phyloP scores from a whole-genome alignment of 331 rosid species.

The Phaseolus coccineus region DNA sequence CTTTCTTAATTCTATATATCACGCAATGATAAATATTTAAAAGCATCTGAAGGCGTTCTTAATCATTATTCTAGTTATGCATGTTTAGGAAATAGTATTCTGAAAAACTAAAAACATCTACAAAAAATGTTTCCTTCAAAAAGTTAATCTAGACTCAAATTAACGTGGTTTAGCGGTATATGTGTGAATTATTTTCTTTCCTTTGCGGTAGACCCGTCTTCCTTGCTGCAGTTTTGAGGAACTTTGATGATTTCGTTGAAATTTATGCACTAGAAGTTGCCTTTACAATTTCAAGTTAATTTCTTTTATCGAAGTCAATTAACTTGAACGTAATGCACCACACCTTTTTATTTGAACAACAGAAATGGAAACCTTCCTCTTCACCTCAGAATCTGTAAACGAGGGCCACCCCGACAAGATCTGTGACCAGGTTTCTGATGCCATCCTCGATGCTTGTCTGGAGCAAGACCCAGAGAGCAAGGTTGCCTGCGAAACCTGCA shows the following conservation, averaged over 20 bases:
- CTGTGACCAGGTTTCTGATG: slow-evolving; percentile 92
- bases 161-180: neutral
- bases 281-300: neutral
- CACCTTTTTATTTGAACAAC: slow-evolving; percentile 5
- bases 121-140: neutral
- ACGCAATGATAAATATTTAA: neutral
- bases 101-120: neutral
- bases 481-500: slow-evolving; percentile 89
- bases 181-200: neutral
- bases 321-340: neutral
- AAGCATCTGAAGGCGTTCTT: neutral
- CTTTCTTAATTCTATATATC: too few species aligned
- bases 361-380: slow-evolving; percentile 83
- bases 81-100: neutral
- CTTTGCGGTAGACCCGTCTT: neutral
- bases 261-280: neutral
- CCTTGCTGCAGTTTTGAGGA: neutral
- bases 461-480: slow-evolving; percentile 89
- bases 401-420: slow-evolving; percentile 96
- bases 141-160: neutral
- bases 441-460: slow-evolving; percentile 86
- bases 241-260: slow-evolving; percentile 15
- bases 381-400: slow-evolving; percentile 93
- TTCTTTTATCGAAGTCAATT: neutral
- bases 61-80: neutral